Conservation (phyloP, 306 rosid genomes). For the Cucumis cinereus region DNA sequence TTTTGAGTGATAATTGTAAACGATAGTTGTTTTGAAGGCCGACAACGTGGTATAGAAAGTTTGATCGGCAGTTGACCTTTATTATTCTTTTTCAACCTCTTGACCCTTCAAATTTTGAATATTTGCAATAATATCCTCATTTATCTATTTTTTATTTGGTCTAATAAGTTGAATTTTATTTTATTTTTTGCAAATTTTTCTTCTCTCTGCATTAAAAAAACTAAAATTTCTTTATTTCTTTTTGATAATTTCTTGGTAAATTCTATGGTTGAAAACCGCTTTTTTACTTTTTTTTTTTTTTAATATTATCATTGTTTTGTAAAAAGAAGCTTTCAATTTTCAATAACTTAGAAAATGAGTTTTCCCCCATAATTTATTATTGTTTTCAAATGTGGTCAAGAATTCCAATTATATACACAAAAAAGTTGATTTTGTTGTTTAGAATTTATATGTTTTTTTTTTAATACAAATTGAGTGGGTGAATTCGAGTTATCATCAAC, state of each 20-base stretch:
- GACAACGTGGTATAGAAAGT: neutral
- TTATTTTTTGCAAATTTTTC: neutral
- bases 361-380: neutral
- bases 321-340: neutral
- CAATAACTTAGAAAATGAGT: neutral
- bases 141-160: neutral
- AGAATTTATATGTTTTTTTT: too few relatives aligned
- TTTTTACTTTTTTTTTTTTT: neutral
- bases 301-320: neutral
- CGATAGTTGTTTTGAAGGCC: neutral
- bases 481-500: too few relatives aligned
- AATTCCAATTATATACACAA: too few relatives aligned
- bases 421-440: too few relatives aligned
- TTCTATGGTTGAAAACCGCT: neutral
- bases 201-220: neutral
- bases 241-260: neutral
- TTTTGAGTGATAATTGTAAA: neutral
- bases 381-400: neutral
- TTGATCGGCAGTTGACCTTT: neutral
- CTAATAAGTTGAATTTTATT: neutral
- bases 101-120: neutral
- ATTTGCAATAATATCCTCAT: neutral
- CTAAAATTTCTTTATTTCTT: neutral
- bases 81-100: neutral
- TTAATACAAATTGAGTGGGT: too few relatives aligned